Conservation (phyloP, 2,329 filamentous ascomycete genomes). For the Dactylella cylindrospora region DNA sequence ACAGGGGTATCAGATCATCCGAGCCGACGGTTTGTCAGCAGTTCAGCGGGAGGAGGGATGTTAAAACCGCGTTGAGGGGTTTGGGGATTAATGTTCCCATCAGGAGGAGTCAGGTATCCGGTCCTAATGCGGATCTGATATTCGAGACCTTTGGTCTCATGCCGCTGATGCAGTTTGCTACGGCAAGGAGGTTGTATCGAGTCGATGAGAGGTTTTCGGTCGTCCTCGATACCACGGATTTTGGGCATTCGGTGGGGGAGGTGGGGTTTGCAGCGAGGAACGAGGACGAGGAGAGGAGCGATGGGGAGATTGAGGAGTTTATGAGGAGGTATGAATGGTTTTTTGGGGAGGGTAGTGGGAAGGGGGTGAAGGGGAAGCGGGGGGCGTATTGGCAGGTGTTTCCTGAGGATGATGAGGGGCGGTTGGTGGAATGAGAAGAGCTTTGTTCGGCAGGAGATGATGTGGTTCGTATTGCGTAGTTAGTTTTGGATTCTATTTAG, state of each 20-base stretch:
- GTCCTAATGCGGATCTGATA: too few relatives aligned
- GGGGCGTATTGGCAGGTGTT: conserved; percentile 48
- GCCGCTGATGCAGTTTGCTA: conserved; percentile 47
- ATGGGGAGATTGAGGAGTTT: conserved; percentile 48
- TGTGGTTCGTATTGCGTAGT: too few relatives aligned
- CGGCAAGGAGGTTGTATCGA: conserved; percentile 48
- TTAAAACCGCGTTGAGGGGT: too few relatives aligned
- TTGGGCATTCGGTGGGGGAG: conserved; percentile 51
- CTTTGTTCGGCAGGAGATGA: too few relatives aligned
- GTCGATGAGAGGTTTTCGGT: conserved; percentile 49
- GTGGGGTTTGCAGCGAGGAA: conserved; percentile 49
- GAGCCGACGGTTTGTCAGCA: too few relatives aligned
- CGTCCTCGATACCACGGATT: conserved; percentile 50
- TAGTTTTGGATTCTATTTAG: too few relatives aligned
- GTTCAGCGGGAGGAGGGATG: too few relatives aligned
- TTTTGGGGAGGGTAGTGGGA: conserved; percentile 35
- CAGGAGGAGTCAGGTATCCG: too few relatives aligned
- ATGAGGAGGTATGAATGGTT: conserved; percentile 48
- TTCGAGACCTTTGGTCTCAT: conserved; percentile 45
- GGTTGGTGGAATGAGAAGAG: too few relatives aligned
- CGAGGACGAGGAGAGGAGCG: conserved; percentile 35
- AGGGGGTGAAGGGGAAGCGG: conserved; percentile 49
- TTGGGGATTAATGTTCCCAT: too few relatives aligned
- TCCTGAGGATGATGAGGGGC: too few relatives aligned
- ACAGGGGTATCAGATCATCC: too few relatives aligned